These are phyloP conservation scores for Leishmania turanica DNA, from an alignment of 208 protist genomes.

Conservation along the genomic window DNA sequence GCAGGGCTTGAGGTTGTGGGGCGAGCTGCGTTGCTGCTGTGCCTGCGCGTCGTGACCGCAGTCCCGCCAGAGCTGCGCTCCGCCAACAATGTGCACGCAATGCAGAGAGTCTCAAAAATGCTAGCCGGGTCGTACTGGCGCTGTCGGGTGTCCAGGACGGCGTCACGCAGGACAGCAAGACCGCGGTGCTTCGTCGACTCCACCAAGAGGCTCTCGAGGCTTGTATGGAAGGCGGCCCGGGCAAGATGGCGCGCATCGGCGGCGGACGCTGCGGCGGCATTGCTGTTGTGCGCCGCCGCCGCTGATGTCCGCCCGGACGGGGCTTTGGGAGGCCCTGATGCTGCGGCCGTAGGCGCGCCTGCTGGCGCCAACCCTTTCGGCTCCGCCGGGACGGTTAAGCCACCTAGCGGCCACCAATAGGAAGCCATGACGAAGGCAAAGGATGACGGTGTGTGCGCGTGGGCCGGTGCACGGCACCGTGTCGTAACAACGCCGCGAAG, in stretches of 20 bases:
- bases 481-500: background rate
- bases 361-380: background rate
- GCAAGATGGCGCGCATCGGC: slow-evolving; percentile 24
- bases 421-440: slow-evolving; percentile 19
- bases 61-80: slow-evolving; percentile 12
- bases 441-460: background rate
- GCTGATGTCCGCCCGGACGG: background rate
- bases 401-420: slow-evolving; percentile 31
- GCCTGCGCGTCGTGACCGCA: background rate
- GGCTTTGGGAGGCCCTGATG: background rate
- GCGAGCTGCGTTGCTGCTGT: background rate
- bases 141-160: slow-evolving; percentile 46
- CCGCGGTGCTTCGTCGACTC: slow-evolving; percentile 52
- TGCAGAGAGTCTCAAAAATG: slow-evolving; percentile 60
- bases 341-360: background rate
- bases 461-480: background rate
- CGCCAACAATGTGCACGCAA: slow-evolving; percentile 47
- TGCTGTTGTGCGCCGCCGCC: background rate
- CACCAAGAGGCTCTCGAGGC: slow-evolving; percentile 52
- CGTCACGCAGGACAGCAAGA: slow-evolving; percentile 55
- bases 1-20: background rate
- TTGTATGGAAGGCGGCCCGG: slow-evolving; percentile 47
- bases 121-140: slow-evolving; percentile 44
- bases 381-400: background rate
- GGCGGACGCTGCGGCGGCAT: background rate